phyloP scores from a whole-genome alignment of 2,329 filamentous ascomycete species.

The Exophiala aquamarina region DNA sequence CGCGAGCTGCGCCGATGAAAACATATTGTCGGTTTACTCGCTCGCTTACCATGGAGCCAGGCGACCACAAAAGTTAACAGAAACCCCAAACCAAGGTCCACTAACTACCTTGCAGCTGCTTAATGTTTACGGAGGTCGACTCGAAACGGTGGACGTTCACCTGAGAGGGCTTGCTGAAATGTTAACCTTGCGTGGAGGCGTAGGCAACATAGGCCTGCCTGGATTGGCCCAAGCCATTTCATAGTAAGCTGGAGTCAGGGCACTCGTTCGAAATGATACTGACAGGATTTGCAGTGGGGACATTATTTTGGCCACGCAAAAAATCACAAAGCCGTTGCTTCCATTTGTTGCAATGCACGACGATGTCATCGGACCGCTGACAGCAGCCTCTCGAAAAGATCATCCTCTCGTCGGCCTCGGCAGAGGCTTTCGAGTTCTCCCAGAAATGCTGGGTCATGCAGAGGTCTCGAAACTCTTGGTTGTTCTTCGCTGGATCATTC shows the following conservation, averaged over 20 bases:
- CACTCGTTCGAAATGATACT: not conserved
- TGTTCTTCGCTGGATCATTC: conserved; percentile 33
- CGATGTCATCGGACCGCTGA: conserved; percentile 22
- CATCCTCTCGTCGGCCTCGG: conserved; percentile 27
- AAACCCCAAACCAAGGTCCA: conserved; percentile 35
- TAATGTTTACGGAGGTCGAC: conserved; percentile 36
- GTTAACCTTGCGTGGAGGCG: conserved; percentile 37
- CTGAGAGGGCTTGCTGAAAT: conserved; percentile 36
- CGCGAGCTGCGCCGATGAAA: conserved; percentile 34
- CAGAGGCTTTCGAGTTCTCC: conserved; percentile 28
- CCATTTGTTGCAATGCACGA: conserved; percentile 28
- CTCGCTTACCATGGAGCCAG: conserved; percentile 34
- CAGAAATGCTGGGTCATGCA: conserved; percentile 11
- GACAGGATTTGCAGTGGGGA: conserved; percentile 19
- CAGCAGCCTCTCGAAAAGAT: conserved; percentile 29
- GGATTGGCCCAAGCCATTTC: conserved; percentile 39
- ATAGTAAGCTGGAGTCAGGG: conserved; percentile 21
- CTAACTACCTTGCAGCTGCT: conserved; percentile 38
- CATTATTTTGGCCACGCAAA: conserved; percentile 30
- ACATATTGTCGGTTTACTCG: conserved; percentile 38
- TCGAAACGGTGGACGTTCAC: conserved; percentile 36
- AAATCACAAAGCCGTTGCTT: conserved; percentile 25
- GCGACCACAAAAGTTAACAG: conserved; percentile 20
- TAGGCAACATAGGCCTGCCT: conserved; percentile 36
- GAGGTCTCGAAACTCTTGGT: conserved; percentile 30